Conservation (phyloP, 2,329 filamentous ascomycete genomes). For the Alternaria arborescens region DNA sequence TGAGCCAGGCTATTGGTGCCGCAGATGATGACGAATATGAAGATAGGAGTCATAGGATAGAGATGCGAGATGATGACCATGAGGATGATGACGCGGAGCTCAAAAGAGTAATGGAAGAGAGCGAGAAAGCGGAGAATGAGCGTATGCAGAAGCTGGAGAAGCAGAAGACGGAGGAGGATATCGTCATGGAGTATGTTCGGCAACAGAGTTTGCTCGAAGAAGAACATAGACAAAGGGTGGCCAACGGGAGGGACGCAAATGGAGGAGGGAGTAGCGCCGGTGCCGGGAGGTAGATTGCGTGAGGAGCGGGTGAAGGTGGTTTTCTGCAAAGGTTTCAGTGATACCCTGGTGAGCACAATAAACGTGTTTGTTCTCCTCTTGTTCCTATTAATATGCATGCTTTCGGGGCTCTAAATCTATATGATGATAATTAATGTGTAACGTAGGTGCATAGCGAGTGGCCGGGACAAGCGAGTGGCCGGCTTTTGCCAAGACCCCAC, state of each 20-base stretch:
- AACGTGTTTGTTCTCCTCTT: neutral
- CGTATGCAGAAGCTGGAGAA: conserved; percentile 53
- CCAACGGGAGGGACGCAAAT: conserved; percentile 11
- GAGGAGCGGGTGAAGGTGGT: neutral
- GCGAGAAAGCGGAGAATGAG: conserved; percentile 42
- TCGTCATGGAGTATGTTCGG: conserved; percentile 78
- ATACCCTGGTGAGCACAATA: neutral
- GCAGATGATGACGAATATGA: neutral
- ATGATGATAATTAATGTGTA: too few species aligned
- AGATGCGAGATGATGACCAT: neutral
- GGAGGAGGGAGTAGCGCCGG: neutral
- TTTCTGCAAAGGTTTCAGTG: neutral
- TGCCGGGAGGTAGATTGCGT: neutral
- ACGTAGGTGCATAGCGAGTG: too few species aligned
- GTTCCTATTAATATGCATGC: neutral
- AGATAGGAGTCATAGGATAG: neutral
- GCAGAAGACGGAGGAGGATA: conserved; percentile 70
- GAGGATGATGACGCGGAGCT: conserved; percentile 39
- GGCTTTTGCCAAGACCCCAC: too few species aligned
- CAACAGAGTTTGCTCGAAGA: conserved; percentile 77
- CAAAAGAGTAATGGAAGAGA: conserved; percentile 39
- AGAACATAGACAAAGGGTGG: conserved; percentile 28
- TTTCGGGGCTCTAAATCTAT: neutral
- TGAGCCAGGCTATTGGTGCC: conserved; percentile 15
- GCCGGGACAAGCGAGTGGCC: too few species aligned